Conservation (phyloP, 768 basidiomycete genomes). For the Tulasnella sp. region DNA sequence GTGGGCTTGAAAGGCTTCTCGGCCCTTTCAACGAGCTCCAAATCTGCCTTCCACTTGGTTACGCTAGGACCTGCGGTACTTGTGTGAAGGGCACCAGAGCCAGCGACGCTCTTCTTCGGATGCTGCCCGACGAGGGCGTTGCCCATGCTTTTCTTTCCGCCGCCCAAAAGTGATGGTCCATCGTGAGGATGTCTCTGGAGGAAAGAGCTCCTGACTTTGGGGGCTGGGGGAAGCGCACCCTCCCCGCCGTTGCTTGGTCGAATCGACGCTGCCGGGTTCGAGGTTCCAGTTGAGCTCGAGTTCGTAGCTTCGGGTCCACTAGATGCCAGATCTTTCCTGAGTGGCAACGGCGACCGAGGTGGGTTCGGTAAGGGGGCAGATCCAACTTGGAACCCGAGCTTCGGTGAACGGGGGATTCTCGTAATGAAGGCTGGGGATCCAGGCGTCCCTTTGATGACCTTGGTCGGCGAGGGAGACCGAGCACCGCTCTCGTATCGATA, state of each 20-base stretch:
- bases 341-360: neutral
- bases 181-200: neutral
- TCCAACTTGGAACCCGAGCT: slow-evolving; percentile 1
- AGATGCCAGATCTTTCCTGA: neutral
- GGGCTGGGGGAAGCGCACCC: neutral
- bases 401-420: slow-evolving; percentile 3
- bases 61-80: neutral
- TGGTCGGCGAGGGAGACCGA: neutral
- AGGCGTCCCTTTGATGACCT: neutral
- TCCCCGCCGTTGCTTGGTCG: neutral
- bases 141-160: slow-evolving; percentile 14
- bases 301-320: neutral
- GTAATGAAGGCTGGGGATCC: neutral
- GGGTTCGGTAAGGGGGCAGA: neutral
- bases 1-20: neutral
- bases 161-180: neutral
- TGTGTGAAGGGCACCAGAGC: neutral
- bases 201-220: slow-evolving; percentile 4
- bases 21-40: neutral
- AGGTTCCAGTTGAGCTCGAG: neutral
- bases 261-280: neutral
- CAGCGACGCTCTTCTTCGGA: slow-evolving; percentile 18
- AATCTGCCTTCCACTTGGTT: slow-evolving; percentile 15
- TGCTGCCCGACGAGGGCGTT: neutral
- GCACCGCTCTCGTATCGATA: neutral